phyloP scores from a whole-genome alignment of 2,329 filamentous ascomycete genomes.

The Colletotrichum cuscutae region DNA sequence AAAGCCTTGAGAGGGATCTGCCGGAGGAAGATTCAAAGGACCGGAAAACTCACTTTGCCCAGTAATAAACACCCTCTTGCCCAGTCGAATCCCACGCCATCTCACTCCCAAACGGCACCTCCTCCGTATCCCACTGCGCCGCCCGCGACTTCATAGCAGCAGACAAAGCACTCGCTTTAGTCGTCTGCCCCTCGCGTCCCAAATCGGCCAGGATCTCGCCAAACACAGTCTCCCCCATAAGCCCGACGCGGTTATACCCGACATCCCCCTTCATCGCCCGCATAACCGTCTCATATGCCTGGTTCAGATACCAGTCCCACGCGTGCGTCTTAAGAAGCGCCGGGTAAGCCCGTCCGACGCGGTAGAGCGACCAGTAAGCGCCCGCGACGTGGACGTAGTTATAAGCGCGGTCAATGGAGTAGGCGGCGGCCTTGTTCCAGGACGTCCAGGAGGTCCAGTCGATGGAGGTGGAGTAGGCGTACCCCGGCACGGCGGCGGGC shows the following conservation, averaged over 20 bases:
- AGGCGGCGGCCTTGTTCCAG: conserved; percentile 59
- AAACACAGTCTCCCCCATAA: conserved; percentile 70
- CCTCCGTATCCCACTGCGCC: conserved; percentile 57
- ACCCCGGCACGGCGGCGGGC: conserved; percentile 52
- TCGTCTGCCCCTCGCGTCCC: conserved; percentile 53
- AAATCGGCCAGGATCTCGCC: conserved; percentile 63
- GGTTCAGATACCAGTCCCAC: conserved; percentile 65
- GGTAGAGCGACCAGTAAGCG: conserved; percentile 67
- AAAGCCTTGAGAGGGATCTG: too few relatives aligned
- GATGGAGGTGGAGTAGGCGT: conserved; percentile 53
- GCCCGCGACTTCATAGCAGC: conserved; percentile 59
- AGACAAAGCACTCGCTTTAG: conserved; percentile 53
- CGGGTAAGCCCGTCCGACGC: conserved; percentile 60
- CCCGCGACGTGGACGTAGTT: conserved; percentile 68
- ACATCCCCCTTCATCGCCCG: conserved; percentile 50
- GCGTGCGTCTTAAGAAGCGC: conserved; percentile 50
- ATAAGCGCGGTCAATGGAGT: conserved; percentile 62
- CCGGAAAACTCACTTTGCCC: conserved; percentile 53
- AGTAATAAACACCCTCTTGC: conserved; percentile 70
- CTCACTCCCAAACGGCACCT: conserved; percentile 67
- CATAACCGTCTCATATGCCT: conserved; percentile 62
- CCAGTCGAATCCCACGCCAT: conserved; percentile 72
- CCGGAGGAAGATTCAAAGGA: background rate
- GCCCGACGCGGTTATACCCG: conserved; percentile 56
- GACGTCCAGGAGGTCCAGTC: conserved; percentile 62